Conservation (phyloP, 768 basidiomycete species). For the Lyophyllum shimeji region DNA sequence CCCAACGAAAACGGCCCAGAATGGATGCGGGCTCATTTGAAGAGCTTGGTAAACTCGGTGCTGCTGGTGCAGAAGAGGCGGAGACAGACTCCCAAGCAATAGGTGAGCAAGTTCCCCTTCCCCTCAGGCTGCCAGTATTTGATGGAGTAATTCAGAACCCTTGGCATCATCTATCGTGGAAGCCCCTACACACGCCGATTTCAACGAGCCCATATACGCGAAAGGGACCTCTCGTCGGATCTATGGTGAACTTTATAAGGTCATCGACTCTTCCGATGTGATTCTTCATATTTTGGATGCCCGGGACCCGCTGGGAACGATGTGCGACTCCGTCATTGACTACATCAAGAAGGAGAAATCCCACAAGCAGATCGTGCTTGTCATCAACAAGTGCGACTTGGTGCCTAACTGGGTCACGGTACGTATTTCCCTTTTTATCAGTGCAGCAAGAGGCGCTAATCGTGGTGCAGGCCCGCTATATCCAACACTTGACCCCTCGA, state of each 20-base stretch:
- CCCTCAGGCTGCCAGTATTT: not conserved
- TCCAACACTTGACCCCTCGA: constrained; percentile 90
- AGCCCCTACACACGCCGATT: constrained; percentile 70
- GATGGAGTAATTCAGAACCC: constrained; percentile 34
- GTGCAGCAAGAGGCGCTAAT: constrained; percentile 4
- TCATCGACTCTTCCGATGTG: constrained; percentile 98
- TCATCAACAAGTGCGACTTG: constrained; percentile 98
- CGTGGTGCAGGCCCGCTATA: constrained; percentile 78
- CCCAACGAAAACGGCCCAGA: constrained; percentile 87
- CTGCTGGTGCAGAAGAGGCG: constrained; percentile 54
- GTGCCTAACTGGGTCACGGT: constrained; percentile 99
- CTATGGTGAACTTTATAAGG: constrained; percentile 98
- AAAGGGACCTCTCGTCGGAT: constrained; percentile 96
- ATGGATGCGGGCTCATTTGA: constrained; percentile 91
- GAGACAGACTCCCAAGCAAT: constrained; percentile 45
- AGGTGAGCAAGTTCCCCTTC: constrained; percentile 33
- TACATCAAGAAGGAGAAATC: constrained; percentile 95
- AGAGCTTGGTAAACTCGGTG: constrained; percentile 73
- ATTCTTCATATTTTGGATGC: constrained; percentile 95
- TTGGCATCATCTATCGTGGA: constrained; percentile 48
- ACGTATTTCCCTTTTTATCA: constrained; percentile 31
- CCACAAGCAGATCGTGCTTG: constrained; percentile 94
- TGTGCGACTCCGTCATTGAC: constrained; percentile 92
- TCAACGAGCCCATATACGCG: constrained; percentile 87
- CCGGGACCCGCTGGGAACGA: constrained; percentile 91